These are phyloP conservation scores for Marasmius tenuissimus DNA, from an alignment of 1,284 basidiomycete genomes.

Conservation along the genomic window DNA sequence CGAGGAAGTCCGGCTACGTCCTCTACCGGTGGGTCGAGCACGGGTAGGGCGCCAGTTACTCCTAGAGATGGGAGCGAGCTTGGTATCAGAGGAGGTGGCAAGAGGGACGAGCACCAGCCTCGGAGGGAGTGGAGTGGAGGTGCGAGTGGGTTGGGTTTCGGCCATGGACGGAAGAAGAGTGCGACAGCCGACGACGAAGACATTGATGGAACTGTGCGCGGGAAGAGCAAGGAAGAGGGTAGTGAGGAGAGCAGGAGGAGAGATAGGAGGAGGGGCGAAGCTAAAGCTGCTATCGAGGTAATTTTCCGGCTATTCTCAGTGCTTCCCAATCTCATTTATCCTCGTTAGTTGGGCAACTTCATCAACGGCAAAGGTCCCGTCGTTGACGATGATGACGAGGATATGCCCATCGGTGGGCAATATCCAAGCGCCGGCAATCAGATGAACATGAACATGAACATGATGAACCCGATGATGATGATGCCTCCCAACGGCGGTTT, in stretches of 20 bases:
- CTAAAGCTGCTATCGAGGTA: conserved; percentile 79
- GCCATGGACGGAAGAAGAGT: conserved; percentile 52
- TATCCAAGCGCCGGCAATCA: conserved; percentile 26
- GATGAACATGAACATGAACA: conserved; percentile 35
- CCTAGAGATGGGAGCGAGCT: conserved; percentile 75
- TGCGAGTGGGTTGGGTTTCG: conserved; percentile 33
- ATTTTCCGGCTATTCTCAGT: conserved; percentile 23
- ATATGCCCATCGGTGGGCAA: conserved; percentile 41
- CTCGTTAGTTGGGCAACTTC: conserved; percentile 71
- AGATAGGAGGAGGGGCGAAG: conserved; percentile 71
- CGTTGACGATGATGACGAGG: conserved; percentile 55
- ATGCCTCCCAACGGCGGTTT: conserved; percentile 16
- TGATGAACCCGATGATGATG: conserved; percentile 58
- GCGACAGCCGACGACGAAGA: conserved; percentile 57
- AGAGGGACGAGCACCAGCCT: conserved; percentile 6
- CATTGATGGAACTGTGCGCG: conserved; percentile 21
- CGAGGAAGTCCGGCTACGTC: conserved; percentile 75
- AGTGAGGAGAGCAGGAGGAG: conserved; percentile 52
- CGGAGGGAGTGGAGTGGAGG: conserved; percentile 27
- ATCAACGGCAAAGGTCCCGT: conserved; percentile 72
- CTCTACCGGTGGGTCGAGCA: conserved; percentile 71
- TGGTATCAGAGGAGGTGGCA: conserved; percentile 30
- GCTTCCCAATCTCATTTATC: background rate
- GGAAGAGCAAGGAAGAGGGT: conserved; percentile 30
- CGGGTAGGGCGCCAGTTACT: conserved; percentile 66